Evolutionary conservation across 768 basidiomycete genomes (phyloP).

Genomic region (Tylopilus subfusipes): DNA sequence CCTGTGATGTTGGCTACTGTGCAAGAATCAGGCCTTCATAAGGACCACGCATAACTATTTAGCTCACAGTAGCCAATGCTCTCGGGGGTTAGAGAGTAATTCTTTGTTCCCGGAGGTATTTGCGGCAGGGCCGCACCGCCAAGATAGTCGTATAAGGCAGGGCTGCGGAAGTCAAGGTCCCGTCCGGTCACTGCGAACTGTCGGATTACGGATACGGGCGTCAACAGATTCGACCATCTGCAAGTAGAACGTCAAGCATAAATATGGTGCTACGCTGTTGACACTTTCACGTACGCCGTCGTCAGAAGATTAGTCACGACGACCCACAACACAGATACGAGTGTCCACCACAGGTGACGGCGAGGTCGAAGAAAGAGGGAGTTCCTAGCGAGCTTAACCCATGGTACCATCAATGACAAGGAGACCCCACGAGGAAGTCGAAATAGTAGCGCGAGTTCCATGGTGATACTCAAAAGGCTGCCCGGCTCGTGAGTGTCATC

Average conservation of each 20-base stretch:
- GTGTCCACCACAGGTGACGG: neutral
- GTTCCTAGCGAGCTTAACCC: neutral
- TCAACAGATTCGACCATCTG: neutral
- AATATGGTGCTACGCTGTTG: neutral
- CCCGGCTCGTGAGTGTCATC: neutral
- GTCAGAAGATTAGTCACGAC: neutral
- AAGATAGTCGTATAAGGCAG: neutral
- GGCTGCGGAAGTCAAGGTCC: neutral
- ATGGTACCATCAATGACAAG: neutral
- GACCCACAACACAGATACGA: neutral
- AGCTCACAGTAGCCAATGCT: neutral
- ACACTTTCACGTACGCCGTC: neutral
- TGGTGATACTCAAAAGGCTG: neutral
- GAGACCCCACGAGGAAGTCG: neutral
- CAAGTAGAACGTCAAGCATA: neutral
- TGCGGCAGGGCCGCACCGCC: accelerated
- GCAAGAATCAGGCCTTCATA: neutral
- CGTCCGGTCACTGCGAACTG: neutral
- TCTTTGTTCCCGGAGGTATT: neutral
- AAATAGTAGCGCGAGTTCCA: neutral
- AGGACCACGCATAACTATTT: too few species aligned
- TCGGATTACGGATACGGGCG: neutral
- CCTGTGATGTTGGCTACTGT: neutral
- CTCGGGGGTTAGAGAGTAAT: neutral
- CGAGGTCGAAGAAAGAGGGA: neutral